Evolutionary conservation across 2,329 filamentous ascomycete genomes (phyloP), one percentile per base, ranked within the genome.

Genomic region (Aspergillus quadricinctus): DNA sequence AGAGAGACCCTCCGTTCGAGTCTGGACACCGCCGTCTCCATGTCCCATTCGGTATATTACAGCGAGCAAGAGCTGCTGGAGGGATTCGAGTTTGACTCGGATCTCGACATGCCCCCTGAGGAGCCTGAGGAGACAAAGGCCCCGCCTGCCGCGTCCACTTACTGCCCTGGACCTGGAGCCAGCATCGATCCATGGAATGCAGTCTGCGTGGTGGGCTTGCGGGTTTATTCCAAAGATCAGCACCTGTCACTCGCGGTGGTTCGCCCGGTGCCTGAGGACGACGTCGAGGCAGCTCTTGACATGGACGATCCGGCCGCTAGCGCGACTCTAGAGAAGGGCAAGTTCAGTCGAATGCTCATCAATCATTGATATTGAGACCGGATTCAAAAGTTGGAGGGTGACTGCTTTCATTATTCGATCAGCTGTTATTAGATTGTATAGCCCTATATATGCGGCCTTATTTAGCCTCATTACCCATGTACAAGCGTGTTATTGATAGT

Each of bases 131-230:
- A 64, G n/a, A 48, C 59, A 4, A 58, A 52, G 46, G 41, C 45
- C 19, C 25, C 53, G 29, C 60, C 52, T 3, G 49, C 40, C 27
- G 43, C 55, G n/a, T 56, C 56, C 10, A 56, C 35, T 48, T 52
- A 56, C 21, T 57, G 57, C 48, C 55, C 56, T 3, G 65, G 57
- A 8, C 55, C 56, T 3, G 65, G 57, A 9, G 66, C 57, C 14
- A 64, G 61, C 25, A 63, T 61, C 11, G 70, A 75, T 57, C 82
- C 82, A 0, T 86, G 83, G 83, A 84, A 85, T 62, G 83, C 83
- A 0, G 77, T 85, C 1, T 84, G 81, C 58, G 82, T 86, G 17
- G 77, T 86, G 4, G 83, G 83, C 0, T 67, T 86, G 29, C 74
- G 82, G 5, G 82, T 86, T 0, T 86, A 83, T 63, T 80, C 77